These are phyloP conservation scores for Cercospora canescens DNA, from an alignment of 2,329 filamentous ascomycete species.

Conservation along the genomic window DNA sequence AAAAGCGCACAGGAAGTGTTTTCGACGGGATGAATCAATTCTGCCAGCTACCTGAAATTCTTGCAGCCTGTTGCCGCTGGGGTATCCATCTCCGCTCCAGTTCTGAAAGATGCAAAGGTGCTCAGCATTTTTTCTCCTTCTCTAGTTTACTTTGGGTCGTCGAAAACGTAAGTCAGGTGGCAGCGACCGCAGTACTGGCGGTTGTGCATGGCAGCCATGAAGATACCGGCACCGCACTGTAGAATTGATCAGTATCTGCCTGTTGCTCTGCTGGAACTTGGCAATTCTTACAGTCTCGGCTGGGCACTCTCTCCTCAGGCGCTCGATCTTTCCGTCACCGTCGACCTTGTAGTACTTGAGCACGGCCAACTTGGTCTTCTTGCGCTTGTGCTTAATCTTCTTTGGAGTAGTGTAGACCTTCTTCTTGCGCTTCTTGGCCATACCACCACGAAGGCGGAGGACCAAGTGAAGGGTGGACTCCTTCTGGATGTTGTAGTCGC, in stretches of 20 bases:
- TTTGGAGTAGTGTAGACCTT: constrained; percentile 99
- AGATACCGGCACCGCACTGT: constrained; percentile 98
- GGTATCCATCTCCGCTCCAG: not conserved
- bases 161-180: constrained; percentile 71
- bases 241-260: constrained; percentile 10
- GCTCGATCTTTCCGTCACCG: constrained; percentile 99
- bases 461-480: constrained; percentile 98
- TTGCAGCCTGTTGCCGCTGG: not conserved
- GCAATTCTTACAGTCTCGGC: constrained; percentile 71
- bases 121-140: constrained; percentile 6
- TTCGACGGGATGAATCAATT: constrained; percentile 3
- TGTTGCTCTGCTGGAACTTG: not conserved
- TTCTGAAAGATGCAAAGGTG: not conserved
- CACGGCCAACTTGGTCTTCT: constrained; percentile 99
- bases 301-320: constrained; percentile 96
- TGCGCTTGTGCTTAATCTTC: constrained; percentile 99
- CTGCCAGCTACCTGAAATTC: constrained; percentile 7
- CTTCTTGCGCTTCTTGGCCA: constrained; percentile 99
- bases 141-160: constrained; percentile 49
- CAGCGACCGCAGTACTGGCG: constrained; percentile 90
- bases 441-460: constrained; percentile 96
- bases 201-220: constrained; percentile 99
- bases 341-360: constrained; percentile 99
- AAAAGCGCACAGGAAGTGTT: not conserved
- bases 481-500: constrained; percentile 99